Evolutionary conservation across 2,329 filamentous ascomycete species (phyloP).

Genomic region (Alternaria conjuncta): DNA sequence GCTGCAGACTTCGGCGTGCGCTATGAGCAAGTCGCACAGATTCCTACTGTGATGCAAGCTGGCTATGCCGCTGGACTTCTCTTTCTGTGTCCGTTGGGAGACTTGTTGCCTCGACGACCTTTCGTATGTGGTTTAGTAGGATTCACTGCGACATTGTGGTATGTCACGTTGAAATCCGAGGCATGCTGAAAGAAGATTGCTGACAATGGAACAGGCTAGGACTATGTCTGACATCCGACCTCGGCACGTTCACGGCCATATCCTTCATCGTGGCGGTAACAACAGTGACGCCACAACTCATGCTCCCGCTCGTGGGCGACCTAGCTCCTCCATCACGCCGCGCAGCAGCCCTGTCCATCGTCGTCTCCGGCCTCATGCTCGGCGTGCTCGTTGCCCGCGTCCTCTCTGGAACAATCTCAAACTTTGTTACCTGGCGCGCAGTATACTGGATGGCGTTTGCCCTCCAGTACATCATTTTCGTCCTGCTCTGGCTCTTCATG

Average conservation of each 20-base stretch:
- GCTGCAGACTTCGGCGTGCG: conserved; percentile 73
- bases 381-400: conserved; percentile 79
- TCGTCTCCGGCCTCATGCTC: conserved; percentile 76
- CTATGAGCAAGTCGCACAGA: conserved; percentile 69
- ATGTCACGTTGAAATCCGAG: conserved; percentile 33
- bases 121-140: conserved; percentile 73
- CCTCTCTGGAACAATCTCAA: conserved; percentile 75
- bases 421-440: conserved; percentile 75
- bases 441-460: conserved; percentile 81
- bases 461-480: conserved; percentile 71
- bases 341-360: conserved; percentile 73
- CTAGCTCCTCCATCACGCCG: conserved; percentile 73
- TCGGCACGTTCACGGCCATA: conserved; percentile 69
- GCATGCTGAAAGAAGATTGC: not conserved
- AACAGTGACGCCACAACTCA: conserved; percentile 75
- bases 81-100: conserved; percentile 77
- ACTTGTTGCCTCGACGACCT: conserved; percentile 69
- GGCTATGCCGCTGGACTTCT: conserved; percentile 78
- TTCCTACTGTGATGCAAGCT: conserved; percentile 79
- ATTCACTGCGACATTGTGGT: conserved; percentile 72
- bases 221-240: conserved; percentile 71
- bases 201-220: conserved; percentile 55
- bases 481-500: conserved; percentile 74
- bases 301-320: conserved; percentile 82
- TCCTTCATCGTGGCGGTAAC: conserved; percentile 78